Evolutionary conservation across 768 basidiomycete species (phyloP), one percentile per base, ranked within the genome.

Genomic region (Tylopilus sp.): DNA sequence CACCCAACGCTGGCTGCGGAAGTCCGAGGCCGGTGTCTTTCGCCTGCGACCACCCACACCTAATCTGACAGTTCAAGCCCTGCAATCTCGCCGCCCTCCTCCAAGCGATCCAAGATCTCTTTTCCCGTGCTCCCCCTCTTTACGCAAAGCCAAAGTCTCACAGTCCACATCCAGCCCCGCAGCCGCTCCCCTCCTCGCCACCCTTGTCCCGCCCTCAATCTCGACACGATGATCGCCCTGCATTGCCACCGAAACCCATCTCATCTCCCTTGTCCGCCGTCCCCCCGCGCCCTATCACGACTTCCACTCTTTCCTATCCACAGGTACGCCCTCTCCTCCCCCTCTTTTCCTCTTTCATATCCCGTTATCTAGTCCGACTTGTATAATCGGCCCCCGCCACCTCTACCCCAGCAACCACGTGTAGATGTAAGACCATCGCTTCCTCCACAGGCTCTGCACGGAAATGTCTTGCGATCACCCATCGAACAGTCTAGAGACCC

Each of bases 81-180:
- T 91, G 93, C 70, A 82, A 75, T 65, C 73, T 98, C n/a, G 71
- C 75, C 23, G 79, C 75, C 4, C 75, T 99, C 20, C 66, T 95
- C 40, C 81, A 88, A 56, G 83, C 84, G 18, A 79, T 98, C 74
- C 85, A 88, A 58, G 77, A 82, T 36, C 77, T 86, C 49, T 98
- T 98, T 71, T 95, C 91, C 20, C 76, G 76, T 26, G 79, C 84
- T 41, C 95, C 95, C 39, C 95, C 95, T 7, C 82, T 98, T 15
- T 97, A 94, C 66, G 84, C 95, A 28, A 92, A 87, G 69, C 86
- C 91, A 15, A 79, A 74, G 60, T 55, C 67, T 20, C 39, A 63
- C 31, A 59, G 55, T 46, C 53, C 62, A 22, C 54, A 56, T 28
- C 61, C 56, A 57, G 54, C 57, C 58, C 51, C 63, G 33, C 57